phyloP scores from a whole-genome alignment of 345 rosid genomes.

The Corymbia maculata region DNA sequence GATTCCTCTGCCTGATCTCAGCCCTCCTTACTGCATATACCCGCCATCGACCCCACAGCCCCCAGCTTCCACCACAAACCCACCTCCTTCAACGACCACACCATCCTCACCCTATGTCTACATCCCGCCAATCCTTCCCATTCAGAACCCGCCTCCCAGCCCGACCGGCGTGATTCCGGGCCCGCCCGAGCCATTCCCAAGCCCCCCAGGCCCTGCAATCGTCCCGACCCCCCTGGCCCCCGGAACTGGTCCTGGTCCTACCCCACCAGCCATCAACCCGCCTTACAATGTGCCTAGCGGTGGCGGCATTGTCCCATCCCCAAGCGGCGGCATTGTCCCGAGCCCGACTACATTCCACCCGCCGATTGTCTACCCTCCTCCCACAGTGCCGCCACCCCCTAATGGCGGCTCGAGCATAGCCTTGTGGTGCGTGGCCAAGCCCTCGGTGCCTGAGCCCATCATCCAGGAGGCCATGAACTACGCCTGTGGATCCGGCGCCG shows the following conservation, averaged over 20 bases:
- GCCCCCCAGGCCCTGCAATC: not conserved
- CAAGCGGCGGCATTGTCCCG: not conserved
- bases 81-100: not conserved
- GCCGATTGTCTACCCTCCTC: conserved; percentile 77
- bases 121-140: not conserved
- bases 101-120: not conserved
- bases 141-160: not conserved
- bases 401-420: conserved; percentile 23
- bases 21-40: conserved; percentile 4
- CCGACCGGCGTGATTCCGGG: conserved; percentile 31
- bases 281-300: not conserved
- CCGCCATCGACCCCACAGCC: conserved; percentile 4
- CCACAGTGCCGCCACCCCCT: conserved; percentile 57
- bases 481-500: conserved; percentile 88
- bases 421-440: conserved; percentile 91
- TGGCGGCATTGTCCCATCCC: conserved; percentile 1
- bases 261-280: not conserved
- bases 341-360: conserved; percentile 34
- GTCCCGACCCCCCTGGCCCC: not conserved
- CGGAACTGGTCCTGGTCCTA: not conserved
- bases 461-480: conserved; percentile 92
- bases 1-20: not conserved
- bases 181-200: conserved; percentile 13
- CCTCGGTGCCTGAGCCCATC: conserved; percentile 91
- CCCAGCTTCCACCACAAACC: not conserved